These are phyloP conservation scores for Selenicereus undatus DNA, from an alignment of 148 eudicot species.

Conservation along the genomic window DNA sequence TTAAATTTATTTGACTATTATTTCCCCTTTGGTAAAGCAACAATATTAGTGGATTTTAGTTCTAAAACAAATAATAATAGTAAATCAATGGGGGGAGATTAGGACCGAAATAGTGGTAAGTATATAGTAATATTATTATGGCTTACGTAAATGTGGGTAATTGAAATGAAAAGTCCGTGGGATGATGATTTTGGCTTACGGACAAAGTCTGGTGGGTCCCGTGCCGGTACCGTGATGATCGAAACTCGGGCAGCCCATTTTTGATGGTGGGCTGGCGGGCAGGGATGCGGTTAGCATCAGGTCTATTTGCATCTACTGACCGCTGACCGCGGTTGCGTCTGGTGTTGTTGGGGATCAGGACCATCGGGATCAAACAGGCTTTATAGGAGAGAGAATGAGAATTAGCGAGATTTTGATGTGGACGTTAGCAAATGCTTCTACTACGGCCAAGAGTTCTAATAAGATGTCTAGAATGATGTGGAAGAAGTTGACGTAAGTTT, in stretches of 20 bases:
- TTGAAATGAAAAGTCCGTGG: conserved; percentile 24
- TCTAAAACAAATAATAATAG: too few species aligned
- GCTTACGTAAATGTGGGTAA: not conserved
- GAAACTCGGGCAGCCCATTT: conserved; percentile 31
- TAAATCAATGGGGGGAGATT: not conserved
- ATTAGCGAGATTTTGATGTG: conserved; percentile 12
- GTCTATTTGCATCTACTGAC: conserved; percentile 15
- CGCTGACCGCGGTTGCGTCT: conserved; percentile 18
- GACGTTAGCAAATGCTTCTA: conserved; percentile 15
- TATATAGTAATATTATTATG: not conserved
- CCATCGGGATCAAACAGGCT: too few species aligned
- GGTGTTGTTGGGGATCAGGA: conserved; percentile 1
- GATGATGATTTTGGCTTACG: conserved; percentile 53
- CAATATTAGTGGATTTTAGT: not conserved
- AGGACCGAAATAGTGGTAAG: not conserved
- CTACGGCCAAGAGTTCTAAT: not conserved
- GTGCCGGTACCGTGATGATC: conserved; percentile 33
- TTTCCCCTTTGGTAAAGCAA: not conserved
- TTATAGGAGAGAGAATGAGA: too few species aligned
- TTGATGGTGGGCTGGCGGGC: conserved; percentile 34
- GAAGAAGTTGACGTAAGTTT: conserved; percentile 22
- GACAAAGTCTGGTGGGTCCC: conserved; percentile 46
- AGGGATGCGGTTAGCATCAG: conserved; percentile 15
- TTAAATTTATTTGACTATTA: too few species aligned
- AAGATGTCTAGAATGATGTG: not conserved